Base-by-base conservation (phyloP, 352 stramenopile genomes). In the Globisporangium spiculum region DNA sequence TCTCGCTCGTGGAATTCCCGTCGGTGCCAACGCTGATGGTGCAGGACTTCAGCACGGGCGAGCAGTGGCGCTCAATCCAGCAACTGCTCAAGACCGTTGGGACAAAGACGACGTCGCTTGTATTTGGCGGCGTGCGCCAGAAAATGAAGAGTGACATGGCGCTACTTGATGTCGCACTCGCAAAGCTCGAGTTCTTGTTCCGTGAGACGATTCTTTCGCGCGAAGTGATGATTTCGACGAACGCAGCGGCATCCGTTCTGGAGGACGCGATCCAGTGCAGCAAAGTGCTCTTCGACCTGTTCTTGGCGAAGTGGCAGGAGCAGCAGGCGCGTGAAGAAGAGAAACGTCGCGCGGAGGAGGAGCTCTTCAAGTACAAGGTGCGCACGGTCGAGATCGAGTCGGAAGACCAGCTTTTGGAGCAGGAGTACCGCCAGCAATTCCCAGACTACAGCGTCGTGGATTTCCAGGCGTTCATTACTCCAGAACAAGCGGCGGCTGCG, bases 381-480 rank as follows among this genome's bases (percentile, higher is more conserved):
- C 89, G 89, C 32, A 80, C 85, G 9, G 57, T 94, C 3, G 87
- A 96, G 22, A 80, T 96, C 36, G 81, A 93, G 67, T 91, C 87
- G 0, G 87, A 96, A 46, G 89, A 96, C 55, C 76, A 94, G 30
- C 63, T 96, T 2, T 65, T 93, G 12, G 92, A 99, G 67, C 73
- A 91, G 38, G 88, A 97, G 50, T 98, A 94, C 66, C 77, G 86
- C 5, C 77, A 97, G 22, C 91, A 98, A 68, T 99, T 99, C 73
- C 96, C 96, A 16, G 89, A 99, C 76, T 98, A 98, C 72, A 85
- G 74, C 36, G 69, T 59, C 4, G 75, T 74, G 55, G 86, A 95
- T 62, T 92, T 95, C 56, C 72, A 89, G 59, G 78, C 75, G 14
- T 92, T 92, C 63, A 75, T 94, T 20, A 77, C 75, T 4, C 71